These are phyloP conservation scores for Babesia gibsoni DNA, from an alignment of 169 alveolate species.

Conservation along the genomic window DNA sequence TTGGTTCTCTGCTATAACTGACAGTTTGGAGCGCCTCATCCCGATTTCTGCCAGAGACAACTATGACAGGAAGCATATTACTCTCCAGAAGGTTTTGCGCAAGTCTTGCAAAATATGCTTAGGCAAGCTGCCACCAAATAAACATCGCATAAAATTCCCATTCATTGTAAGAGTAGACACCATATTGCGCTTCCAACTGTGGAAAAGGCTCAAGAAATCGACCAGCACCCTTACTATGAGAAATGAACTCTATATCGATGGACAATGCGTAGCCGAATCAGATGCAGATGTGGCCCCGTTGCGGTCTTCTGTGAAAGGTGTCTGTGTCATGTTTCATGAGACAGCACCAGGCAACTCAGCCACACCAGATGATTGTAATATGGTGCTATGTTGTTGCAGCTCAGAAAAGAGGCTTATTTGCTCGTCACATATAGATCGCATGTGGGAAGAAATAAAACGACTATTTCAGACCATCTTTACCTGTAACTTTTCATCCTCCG, in stretches of 20 bases:
- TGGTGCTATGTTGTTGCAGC: conserved; percentile 28
- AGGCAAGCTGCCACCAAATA: neutral
- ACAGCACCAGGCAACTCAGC: neutral
- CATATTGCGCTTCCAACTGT: neutral
- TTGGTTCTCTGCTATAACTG: neutral
- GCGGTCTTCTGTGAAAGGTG: neutral
- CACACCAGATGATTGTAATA: neutral
- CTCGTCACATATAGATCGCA: conserved; percentile 14
- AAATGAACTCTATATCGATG: neutral
- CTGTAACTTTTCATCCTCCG: neutral
- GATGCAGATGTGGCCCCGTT: neutral
- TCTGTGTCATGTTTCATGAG: conserved; percentile 1
- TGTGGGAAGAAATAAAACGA: conserved; percentile 6
- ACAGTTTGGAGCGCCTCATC: neutral
- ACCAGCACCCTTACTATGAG: neutral
- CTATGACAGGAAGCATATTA: neutral
- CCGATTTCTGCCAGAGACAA: neutral
- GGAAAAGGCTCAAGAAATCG: neutral
- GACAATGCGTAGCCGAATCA: neutral
- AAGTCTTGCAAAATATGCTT: neutral
- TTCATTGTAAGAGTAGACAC: conserved; percentile 3
- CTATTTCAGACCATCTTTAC: neutral
- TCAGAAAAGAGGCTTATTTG: neutral
- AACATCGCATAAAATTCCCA: neutral
- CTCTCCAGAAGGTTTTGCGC: neutral